These are phyloP conservation scores for Rauvolfia tetraphylla DNA, from an alignment of 257 asterid species.

Conservation along the genomic window DNA sequence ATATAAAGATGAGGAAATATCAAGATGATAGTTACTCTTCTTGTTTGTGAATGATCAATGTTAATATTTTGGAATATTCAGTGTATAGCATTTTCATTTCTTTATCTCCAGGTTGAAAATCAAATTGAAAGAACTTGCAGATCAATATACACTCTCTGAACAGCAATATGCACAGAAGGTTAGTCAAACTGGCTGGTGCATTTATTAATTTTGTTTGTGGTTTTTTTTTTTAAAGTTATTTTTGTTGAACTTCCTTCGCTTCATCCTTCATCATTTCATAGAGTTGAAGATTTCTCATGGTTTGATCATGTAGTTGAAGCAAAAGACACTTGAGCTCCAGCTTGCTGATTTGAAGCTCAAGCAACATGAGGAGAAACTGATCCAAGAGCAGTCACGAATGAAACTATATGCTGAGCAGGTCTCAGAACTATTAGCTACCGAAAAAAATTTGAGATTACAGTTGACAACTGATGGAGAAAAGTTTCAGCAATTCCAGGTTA, in stretches of 20 bases:
- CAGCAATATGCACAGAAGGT: slow-evolving; percentile 88
- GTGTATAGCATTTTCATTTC: slow-evolving; percentile 10
- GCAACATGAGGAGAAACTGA: slow-evolving; percentile 79
- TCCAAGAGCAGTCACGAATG: slow-evolving; percentile 90
- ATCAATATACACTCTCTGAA: slow-evolving; percentile 82
- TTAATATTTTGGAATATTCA: neutral
- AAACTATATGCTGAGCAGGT: slow-evolving; percentile 89
- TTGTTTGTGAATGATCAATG: neutral
- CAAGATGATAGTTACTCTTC: neutral
- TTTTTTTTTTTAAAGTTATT: no score
- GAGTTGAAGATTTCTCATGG: slow-evolving; percentile 11
- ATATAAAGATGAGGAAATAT: neutral
- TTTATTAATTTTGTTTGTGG: neutral
- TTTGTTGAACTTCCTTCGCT: neutral
- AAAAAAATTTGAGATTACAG: slow-evolving; percentile 90
- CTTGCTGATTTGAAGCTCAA: slow-evolving; percentile 82
- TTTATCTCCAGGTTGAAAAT: slow-evolving; percentile 66
- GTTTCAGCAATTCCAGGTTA: slow-evolving; percentile 97
- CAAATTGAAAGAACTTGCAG: slow-evolving; percentile 78
- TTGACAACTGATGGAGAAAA: slow-evolving; percentile 95
- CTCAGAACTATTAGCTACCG: slow-evolving; percentile 76
- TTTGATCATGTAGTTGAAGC: slow-evolving; percentile 68
- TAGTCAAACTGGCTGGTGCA: slow-evolving; percentile 11
- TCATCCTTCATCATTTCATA: neutral
- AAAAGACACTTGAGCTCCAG: slow-evolving; percentile 87